Conservation (phyloP, 1,139 yeast species). For the Pichia sp. region DNA sequence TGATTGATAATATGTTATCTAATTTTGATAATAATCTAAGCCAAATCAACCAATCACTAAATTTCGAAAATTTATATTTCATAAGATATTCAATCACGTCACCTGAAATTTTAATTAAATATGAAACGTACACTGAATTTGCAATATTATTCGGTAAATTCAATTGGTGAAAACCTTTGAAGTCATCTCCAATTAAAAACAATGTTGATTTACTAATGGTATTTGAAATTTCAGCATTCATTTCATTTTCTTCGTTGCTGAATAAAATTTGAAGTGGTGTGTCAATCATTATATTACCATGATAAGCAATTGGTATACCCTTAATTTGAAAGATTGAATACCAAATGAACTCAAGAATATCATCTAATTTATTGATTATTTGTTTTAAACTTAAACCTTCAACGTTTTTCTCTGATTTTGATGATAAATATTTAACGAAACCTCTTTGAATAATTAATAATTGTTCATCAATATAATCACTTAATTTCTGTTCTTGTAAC, state of each 20-base stretch:
- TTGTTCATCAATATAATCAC: constrained; percentile 54
- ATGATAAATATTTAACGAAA: constrained; percentile 55
- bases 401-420: constrained; percentile 18
- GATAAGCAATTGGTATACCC: constrained; percentile 30
- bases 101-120: constrained; percentile 54
- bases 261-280: constrained; percentile 26
- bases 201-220: neutral
- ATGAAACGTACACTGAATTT: constrained; percentile 48
- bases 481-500: constrained; percentile 55
- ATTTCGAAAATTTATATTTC: constrained; percentile 34
- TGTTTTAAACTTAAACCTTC: constrained; percentile 30
- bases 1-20: constrained; percentile 26
- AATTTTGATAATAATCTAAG: constrained; percentile 22
- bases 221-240: neutral
- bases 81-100: constrained; percentile 58
- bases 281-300: constrained; percentile 26
- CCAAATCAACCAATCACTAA: constrained; percentile 20
- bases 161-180: neutral
- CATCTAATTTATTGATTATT: constrained; percentile 41
- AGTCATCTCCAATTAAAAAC: neutral
- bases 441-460: constrained; percentile 54
- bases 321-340: constrained; percentile 35
- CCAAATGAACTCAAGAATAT: constrained; percentile 52
- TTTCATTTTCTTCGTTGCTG: neutral
- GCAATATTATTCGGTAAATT: constrained; percentile 9